A percentile compares a stretch with the other conserved stretches of the same genome.
phyloP scores from a whole-genome alignment of 2,329 filamentous ascomycete species.

The Penicillium sp. region DNA sequence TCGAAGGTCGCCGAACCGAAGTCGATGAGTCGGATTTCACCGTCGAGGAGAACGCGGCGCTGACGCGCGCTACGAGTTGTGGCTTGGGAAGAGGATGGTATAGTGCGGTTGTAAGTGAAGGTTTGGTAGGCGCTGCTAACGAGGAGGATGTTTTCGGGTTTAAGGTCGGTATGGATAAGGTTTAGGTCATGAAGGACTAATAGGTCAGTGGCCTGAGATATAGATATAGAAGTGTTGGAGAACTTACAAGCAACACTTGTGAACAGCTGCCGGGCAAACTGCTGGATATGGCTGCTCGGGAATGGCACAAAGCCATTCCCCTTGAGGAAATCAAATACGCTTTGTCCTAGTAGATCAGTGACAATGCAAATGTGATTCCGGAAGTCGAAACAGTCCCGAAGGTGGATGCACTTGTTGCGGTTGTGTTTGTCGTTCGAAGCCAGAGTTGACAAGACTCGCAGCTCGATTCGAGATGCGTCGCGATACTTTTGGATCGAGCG shows the following conservation, averaged over 20 bases:
- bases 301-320: conserved; percentile 92
- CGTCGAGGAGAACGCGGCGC: conserved; percentile 55
- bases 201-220: conserved; percentile 10
- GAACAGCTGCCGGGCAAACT: conserved; percentile 86
- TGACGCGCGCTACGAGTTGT: conserved; percentile 52
- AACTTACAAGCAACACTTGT: conserved; percentile 94
- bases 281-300: conserved; percentile 96
- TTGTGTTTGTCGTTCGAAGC: conserved; percentile 86
- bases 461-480: conserved; percentile 87
- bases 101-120: conserved; percentile 60
- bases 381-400: conserved; percentile 95
- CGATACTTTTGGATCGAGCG: conserved; percentile 96
- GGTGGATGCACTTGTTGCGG: conserved; percentile 90
- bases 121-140: conserved; percentile 58
- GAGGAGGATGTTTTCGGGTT: conserved; percentile 60
- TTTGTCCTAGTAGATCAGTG: conserved; percentile 73
- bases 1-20: conserved; percentile 61
- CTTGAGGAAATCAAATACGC: conserved; percentile 97
- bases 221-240: neutral
- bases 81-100: conserved; percentile 55
- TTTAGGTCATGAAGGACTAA: conserved; percentile 90
- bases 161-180: conserved; percentile 79
- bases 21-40: conserved; percentile 59
- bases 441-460: conserved; percentile 83
- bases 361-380: conserved; percentile 89